Conservation (phyloP, 140 eudicot genomes). For the Flaveria floridana region DNA sequence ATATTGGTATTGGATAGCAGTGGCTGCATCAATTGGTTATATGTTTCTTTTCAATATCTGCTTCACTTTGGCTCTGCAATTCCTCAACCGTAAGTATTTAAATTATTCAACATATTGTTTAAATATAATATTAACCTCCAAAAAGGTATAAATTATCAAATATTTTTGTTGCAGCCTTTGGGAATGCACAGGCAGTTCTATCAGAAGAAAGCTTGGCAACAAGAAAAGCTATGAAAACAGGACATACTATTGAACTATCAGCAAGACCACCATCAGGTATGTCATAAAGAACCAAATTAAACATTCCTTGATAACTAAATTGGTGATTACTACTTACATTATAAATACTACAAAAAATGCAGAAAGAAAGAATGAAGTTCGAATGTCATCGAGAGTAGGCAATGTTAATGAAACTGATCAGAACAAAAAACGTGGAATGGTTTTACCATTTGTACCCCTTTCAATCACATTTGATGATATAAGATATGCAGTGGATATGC, state of each 20-base stretch:
- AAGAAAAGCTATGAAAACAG: conserved; percentile 49
- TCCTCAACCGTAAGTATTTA: conserved; percentile 64
- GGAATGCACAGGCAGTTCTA: conserved; percentile 64
- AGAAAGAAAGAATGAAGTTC: conserved; percentile 53
- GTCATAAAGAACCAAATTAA: conserved; percentile 22
- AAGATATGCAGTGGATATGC: conserved; percentile 72
- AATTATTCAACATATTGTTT: conserved; percentile 15
- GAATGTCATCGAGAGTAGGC: conserved; percentile 55
- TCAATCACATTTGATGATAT: conserved; percentile 59
- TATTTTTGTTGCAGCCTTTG: conserved; percentile 64
- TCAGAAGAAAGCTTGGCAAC: conserved; percentile 74
- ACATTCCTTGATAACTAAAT: not conserved
- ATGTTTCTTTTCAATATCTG: conserved; percentile 62
- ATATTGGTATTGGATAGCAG: conserved; percentile 84
- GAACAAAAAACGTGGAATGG: conserved; percentile 64
- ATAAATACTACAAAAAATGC: conserved; percentile 31
- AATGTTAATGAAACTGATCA: conserved; percentile 33
- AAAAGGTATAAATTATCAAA: conserved; percentile 3
- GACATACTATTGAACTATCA: conserved; percentile 45
- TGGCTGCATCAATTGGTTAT: conserved; percentile 66
- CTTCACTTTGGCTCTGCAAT: conserved; percentile 60
- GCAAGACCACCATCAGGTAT: conserved; percentile 47
- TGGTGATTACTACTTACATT: not conserved
- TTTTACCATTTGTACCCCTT: conserved; percentile 62
- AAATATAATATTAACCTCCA: conserved; percentile 13